Conservation (phyloP, 2,329 filamentous ascomycete species). For the Golovinomyces cichoracearum region DNA sequence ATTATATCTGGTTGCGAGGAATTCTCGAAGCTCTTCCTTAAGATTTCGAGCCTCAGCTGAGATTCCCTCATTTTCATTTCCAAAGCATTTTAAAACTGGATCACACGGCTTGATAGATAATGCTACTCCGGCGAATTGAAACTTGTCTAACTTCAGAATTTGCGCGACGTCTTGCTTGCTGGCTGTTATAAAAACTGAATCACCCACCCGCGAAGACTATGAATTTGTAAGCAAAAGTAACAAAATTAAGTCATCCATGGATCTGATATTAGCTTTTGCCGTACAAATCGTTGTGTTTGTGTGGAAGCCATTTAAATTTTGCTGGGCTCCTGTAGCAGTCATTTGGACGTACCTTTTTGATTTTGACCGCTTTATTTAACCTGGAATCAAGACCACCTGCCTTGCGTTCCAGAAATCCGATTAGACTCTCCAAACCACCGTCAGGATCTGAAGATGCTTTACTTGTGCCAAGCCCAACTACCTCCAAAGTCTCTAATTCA, state of each 20-base stretch:
- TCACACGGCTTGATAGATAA: slow-evolving; percentile 27
- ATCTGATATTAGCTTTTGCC: too few species aligned
- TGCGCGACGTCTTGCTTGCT: slow-evolving; percentile 36
- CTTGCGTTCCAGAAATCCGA: slow-evolving; percentile 48
- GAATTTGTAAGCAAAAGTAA: slow-evolving; percentile 33
- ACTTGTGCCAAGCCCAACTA: slow-evolving; percentile 40
- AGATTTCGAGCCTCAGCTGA: slow-evolving; percentile 31
- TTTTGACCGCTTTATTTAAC: slow-evolving; percentile 24
- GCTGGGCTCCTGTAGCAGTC: background rate
- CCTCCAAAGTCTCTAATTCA: slow-evolving; percentile 14
- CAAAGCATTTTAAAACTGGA: slow-evolving; percentile 1
- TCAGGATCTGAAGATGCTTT: slow-evolving; percentile 41
- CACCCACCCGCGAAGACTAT: slow-evolving; percentile 44
- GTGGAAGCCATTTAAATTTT: too few species aligned
- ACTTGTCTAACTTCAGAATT: slow-evolving; percentile 41
- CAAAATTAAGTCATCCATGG: too few species aligned
- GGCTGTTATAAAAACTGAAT: slow-evolving; percentile 41
- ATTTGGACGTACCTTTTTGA: slow-evolving; percentile 49
- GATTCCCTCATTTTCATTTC: slow-evolving; percentile 15
- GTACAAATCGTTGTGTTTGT: too few species aligned
- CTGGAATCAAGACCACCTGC: slow-evolving; percentile 27
- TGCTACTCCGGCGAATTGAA: slow-evolving; percentile 37
- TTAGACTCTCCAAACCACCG: slow-evolving; percentile 36
- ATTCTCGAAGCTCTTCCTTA: slow-evolving; percentile 40
- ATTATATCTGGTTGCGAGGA: slow-evolving; percentile 54